Percentiles rank a stretch among this genome's conserved stretches.
Evolutionary conservation across 2,329 filamentous ascomycete species (phyloP).

Genomic region (Cercospora nicotianae): DNA sequence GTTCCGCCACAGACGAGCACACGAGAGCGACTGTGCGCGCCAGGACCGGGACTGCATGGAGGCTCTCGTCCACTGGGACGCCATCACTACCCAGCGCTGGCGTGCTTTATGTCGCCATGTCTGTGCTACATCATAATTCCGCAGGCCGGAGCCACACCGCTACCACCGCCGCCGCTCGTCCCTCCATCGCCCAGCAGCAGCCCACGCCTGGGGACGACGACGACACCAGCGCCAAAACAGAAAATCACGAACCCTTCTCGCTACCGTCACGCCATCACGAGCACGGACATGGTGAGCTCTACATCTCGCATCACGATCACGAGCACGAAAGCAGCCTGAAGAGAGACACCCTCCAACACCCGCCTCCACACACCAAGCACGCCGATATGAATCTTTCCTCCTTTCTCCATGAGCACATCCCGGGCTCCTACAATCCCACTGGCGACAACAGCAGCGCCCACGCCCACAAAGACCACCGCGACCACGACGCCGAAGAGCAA

Average conservation of each 20-base stretch:
- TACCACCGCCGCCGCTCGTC: not conserved
- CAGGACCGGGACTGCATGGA: not conserved
- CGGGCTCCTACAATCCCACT: slow-evolving; percentile 79
- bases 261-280: slow-evolving; percentile 15
- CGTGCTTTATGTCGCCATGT: slow-evolving; percentile 5
- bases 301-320: slow-evolving; percentile 39
- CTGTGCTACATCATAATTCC: not conserved
- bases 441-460: slow-evolving; percentile 44
- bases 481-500: slow-evolving; percentile 34
- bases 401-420: slow-evolving; percentile 88
- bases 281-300: slow-evolving; percentile 33
- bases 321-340: slow-evolving; percentile 29
- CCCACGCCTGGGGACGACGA: slow-evolving; percentile 11
- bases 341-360: slow-evolving; percentile 40
- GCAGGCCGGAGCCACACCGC: not conserved
- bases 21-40: not conserved
- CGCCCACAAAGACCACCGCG: slow-evolving; percentile 33
- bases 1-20: not conserved
- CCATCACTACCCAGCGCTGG: not conserved
- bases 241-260: slow-evolving; percentile 2
- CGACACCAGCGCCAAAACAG: slow-evolving; percentile 20
- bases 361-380: slow-evolving; percentile 57
- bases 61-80: not conserved
- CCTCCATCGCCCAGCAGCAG: not conserved
- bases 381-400: slow-evolving; percentile 79